Percentiles rank a stretch among this genome's conserved stretches.
Conservation (phyloP, 2,329 filamentous ascomycete genomes). For the Simplicillium sp. region DNA sequence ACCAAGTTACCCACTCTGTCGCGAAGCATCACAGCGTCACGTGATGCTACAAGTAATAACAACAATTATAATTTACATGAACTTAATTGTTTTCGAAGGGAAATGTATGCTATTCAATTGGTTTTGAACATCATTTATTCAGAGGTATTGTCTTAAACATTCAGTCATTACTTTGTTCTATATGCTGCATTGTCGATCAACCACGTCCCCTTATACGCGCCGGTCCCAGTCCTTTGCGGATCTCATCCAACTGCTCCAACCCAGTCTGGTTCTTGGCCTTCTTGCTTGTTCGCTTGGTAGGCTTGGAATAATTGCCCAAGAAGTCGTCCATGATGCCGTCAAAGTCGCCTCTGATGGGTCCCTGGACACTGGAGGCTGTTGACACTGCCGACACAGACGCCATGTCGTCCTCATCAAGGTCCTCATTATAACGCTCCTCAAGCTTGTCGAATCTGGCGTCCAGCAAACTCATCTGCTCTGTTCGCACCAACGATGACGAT, state of each 20-base stretch:
- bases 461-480: constrained; percentile 74
- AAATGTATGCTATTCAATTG: background rate
- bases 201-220: constrained; percentile 45
- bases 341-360: constrained; percentile 68
- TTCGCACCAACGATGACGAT: constrained; percentile 76
- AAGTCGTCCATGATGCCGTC: constrained; percentile 91
- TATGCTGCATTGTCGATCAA: constrained; percentile 1
- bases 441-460: constrained; percentile 89
- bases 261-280: constrained; percentile 75
- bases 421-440: constrained; percentile 62
- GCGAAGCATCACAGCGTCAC: background rate
- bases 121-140: background rate
- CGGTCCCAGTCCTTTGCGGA: constrained; percentile 70
- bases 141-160: constrained; percentile 2
- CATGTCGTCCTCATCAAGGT: constrained; percentile 31
- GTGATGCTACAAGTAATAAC: background rate
- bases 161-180: constrained; percentile 2
- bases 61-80: no score
- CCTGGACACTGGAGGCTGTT: constrained; percentile 56
- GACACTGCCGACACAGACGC: constrained; percentile 52
- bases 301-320: constrained; percentile 61
- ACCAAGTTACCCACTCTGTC: background rate
- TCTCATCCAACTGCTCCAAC: constrained; percentile 83
- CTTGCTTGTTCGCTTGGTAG: constrained; percentile 66
- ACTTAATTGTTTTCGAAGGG: no score